Conservation (phyloP, 306 rosid genomes). For the Trichosanthes cucumerina region DNA sequence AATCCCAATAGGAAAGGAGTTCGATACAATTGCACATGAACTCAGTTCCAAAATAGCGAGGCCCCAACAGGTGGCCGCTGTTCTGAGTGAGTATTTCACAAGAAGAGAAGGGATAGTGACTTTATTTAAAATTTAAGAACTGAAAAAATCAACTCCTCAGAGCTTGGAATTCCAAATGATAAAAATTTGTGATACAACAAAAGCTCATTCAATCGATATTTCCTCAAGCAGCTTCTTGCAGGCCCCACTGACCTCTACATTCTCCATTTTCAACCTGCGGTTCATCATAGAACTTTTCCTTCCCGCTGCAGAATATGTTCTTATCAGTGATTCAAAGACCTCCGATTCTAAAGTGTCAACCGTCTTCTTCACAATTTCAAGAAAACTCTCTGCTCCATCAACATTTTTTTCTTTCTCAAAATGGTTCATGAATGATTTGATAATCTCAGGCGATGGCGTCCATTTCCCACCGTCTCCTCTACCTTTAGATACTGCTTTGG, state of each 20-base stretch:
- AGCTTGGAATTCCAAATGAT: constrained; percentile 13
- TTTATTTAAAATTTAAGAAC: constrained; percentile 3
- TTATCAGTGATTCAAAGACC: constrained; percentile 69
- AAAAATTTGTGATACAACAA: constrained; percentile 7
- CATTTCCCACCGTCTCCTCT: constrained; percentile 66
- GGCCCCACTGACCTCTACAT: constrained; percentile 50
- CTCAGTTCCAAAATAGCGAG: neutral
- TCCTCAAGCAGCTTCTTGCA: constrained; percentile 53
- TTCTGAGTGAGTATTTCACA: neutral
- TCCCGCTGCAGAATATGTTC: constrained; percentile 72
- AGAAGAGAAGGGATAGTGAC: neutral
- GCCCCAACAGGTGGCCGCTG: neutral
- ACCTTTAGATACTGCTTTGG: constrained; percentile 50
- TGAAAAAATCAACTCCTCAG: constrained; percentile 15
- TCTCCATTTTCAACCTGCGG: constrained; percentile 75
- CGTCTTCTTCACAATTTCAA: constrained; percentile 55
- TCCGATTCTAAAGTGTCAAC: constrained; percentile 33
- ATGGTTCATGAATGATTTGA: constrained; percentile 42
- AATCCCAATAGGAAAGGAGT: neutral
- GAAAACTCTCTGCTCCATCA: constrained; percentile 67
- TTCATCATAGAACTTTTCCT: constrained; percentile 42
- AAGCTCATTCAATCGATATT: constrained; percentile 45
- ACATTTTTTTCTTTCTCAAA: constrained; percentile 74
- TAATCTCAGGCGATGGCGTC: constrained; percentile 39
- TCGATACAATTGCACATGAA: neutral